Percentiles rank a stretch among this genome's conserved stretches.
These are phyloP conservation scores for Myriosclerotinia duriaeana DNA, from an alignment of 2,329 filamentous ascomycete genomes.

Conservation along the genomic window DNA sequence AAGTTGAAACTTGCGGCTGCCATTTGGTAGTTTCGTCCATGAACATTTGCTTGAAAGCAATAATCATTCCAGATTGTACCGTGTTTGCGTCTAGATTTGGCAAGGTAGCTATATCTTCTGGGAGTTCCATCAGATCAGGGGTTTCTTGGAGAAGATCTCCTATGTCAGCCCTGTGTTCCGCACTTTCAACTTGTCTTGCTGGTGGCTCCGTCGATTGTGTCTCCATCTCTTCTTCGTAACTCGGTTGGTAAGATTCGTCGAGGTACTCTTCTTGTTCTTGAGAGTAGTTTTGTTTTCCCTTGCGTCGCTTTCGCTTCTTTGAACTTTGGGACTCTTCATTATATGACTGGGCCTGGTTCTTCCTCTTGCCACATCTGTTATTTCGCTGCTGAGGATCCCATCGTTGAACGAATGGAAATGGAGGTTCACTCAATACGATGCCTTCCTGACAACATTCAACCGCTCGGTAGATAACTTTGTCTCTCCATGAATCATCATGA, in stretches of 20 bases:
- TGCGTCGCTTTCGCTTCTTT: slow-evolving; percentile 53
- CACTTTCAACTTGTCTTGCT: slow-evolving; percentile 25
- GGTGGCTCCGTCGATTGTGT: slow-evolving; percentile 32
- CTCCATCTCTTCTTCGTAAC: slow-evolving; percentile 39
- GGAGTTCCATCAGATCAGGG: slow-evolving; percentile 63
- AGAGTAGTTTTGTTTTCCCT: slow-evolving; percentile 45
- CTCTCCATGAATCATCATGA: slow-evolving; percentile 66
- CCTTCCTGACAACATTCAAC: slow-evolving; percentile 80
- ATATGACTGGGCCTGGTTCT: slow-evolving; percentile 48
- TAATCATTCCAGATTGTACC: slow-evolving; percentile 58
- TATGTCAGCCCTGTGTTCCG: slow-evolving; percentile 35
- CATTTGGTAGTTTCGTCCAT: slow-evolving; percentile 63
- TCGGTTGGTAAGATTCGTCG: slow-evolving; percentile 39
- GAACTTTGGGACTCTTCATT: slow-evolving; percentile 41
- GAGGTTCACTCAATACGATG: slow-evolving; percentile 69
- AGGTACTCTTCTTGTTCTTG: slow-evolving; percentile 45
- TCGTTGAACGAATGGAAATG: slow-evolving; percentile 85
- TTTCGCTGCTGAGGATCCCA: slow-evolving; percentile 77
- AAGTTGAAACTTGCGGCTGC: slow-evolving; percentile 62
- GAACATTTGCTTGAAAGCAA: slow-evolving; percentile 66
- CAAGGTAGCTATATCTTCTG: slow-evolving; percentile 56
- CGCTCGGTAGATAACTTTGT: slow-evolving; percentile 71
- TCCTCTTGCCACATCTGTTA: slow-evolving; percentile 49
- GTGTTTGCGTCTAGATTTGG: slow-evolving; percentile 50
- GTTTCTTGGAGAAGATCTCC: slow-evolving; percentile 36